Evolutionary conservation across 345 rosid species (phyloP), one percentile per base, ranked within the genome.

Genomic region (Aegle marmelos): DNA sequence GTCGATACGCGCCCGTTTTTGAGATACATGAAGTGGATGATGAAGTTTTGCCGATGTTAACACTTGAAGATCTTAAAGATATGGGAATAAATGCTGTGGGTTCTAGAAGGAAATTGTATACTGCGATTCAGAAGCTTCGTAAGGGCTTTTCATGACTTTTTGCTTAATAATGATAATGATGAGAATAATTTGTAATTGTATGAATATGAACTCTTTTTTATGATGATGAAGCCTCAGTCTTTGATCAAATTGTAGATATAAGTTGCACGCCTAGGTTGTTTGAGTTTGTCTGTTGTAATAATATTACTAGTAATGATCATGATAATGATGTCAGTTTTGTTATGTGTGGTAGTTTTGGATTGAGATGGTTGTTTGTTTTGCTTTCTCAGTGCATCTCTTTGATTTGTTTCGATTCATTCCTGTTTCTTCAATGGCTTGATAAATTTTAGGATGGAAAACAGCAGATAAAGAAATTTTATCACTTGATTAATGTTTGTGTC

Each of bases 81-180:
- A 91, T 91, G 95, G 95, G 95, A 31, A 88, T 91, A 66, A 89
- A 79, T 75, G 95, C 95, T 0, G 95, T 91, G 73, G 95, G 95
- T 31, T 91, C 95, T 17, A 87, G 95, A 78, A 84, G 95, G 79
- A 91, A 89, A 86, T 73, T 91, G 86, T 88, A 83, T 58, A 61
- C 88, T 5, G 95, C 93, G 0, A 91, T 91, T 79, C 90, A 86
- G 85, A 91, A 89, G 89, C 95, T 91, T 34, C 87, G 87, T 48
- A 87, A 83, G 83, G 91, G 93, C 74, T 83, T 87, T 77, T 89
- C 91, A 60, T 89, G 88, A 89, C 84, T 70, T 79, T 72, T 77
- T 57, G 27, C 60, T 50, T 48, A 41, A 41, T 69, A 25, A 14
- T 41, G 25, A 48, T 16, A 16, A 27, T 53, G 22, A 17, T 50